Evolutionary conservation across 2,329 filamentous ascomycete species (phyloP), one percentile per base, ranked within the genome.

Genomic region (Keithomyces neogunnii): DNA sequence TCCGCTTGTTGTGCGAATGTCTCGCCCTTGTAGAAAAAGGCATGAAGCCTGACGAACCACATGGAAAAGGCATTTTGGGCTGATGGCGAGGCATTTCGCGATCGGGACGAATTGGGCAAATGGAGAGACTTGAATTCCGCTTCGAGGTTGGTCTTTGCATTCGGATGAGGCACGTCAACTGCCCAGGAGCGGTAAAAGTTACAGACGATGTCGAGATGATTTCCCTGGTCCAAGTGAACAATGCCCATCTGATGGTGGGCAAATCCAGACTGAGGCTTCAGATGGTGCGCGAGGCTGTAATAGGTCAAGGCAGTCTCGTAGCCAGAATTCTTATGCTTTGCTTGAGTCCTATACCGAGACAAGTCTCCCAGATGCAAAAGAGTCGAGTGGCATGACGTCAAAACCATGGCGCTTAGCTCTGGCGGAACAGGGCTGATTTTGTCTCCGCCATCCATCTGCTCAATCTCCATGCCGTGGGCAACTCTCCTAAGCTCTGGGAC

Each of bases 201-300:
- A 67, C 96, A 97, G 32, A 95, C 85, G 8, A 89, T 85, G 55
- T 89, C 82, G 48, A 97, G 78, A 64, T 95, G 87, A 58, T 92
- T 86, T 52, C 79, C 80, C 60, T 91, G 82, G 49, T 86, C 84
- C 46, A 89, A 78, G 53, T 86, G 85, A 53, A 97, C 85, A 36
- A 97, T 88, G 36, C 88, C 91, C 66, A 93, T 82, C 67, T 97
- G 93, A 62, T 99, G 92, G 62, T 95, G 87, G 13, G 89, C 87
- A 56, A 84, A 81, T 32, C 92, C 92, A 45, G 87, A 89, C 19
- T 81, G 75, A 3, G 92, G 89, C 58, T 87, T 80, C 49, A 97
- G 78, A 48, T 86, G 82, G 56, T 84, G 82, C 28, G 93, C 93
- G 53, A 97, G 74, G 51, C 80, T 75, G 67, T 99, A 97, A 68